These are phyloP conservation scores for Fraxinus dipetala DNA, from an alignment of 305 asterid species.

Conservation along the genomic window DNA sequence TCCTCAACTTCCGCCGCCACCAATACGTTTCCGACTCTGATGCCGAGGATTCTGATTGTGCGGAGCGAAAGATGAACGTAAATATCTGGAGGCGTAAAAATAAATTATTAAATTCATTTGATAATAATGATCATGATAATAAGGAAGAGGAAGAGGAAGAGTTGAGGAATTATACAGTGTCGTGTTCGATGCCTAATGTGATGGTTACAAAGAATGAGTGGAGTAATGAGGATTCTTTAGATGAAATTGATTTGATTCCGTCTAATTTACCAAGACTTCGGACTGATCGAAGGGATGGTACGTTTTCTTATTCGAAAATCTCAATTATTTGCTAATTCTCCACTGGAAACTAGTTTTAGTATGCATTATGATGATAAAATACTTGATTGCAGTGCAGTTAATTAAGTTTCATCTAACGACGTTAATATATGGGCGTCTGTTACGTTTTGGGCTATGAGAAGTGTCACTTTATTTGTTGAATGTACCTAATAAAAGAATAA, in stretches of 20 bases:
- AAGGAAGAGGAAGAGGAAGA: slow-evolving; percentile 26
- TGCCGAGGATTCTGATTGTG: slow-evolving; percentile 30
- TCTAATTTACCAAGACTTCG: slow-evolving; percentile 51
- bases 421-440: background rate
- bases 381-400: background rate
- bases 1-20: slow-evolving; percentile 63
- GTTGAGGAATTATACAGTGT: slow-evolving; percentile 36
- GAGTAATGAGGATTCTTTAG: slow-evolving; percentile 35
- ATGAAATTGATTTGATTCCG: slow-evolving; percentile 38
- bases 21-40: slow-evolving; percentile 29
- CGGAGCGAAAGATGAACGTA: slow-evolving; percentile 28
- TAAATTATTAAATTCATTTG: slow-evolving; percentile 28
- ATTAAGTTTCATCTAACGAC: background rate
- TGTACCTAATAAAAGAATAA: background rate
- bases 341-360: background rate
- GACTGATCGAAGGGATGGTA: slow-evolving; percentile 52
- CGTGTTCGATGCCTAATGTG: slow-evolving; percentile 60
- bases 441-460: background rate
- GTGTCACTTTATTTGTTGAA: background rate
- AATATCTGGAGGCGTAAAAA: slow-evolving; percentile 31
- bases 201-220: slow-evolving; percentile 34
- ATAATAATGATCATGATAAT: slow-evolving; percentile 23
- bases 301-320: slow-evolving; percentile 5
- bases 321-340: background rate
- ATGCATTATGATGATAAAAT: background rate